These are phyloP conservation scores for Xanthoparmelia taractica DNA, from an alignment of 495 filamentous ascomycete genomes.

Conservation along the genomic window DNA sequence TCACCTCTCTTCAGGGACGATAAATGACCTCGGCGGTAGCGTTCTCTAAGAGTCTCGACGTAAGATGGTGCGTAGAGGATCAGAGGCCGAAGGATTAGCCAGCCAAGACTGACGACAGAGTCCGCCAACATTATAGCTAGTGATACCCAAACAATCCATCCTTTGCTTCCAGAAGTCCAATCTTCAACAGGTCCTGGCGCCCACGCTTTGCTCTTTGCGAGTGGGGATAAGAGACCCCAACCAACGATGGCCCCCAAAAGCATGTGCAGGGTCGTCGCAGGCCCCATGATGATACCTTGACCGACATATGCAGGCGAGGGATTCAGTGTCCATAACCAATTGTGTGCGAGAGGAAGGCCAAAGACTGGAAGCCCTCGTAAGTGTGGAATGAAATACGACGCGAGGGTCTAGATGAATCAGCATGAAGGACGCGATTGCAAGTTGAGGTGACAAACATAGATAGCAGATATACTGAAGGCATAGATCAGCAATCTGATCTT, in stretches of 20 bases:
- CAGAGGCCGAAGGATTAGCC: conserved; percentile 61
- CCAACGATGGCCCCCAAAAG: conserved; percentile 82
- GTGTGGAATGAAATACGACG: conserved; percentile 84
- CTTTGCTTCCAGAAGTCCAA: conserved; percentile 88
- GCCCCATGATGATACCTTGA: conserved; percentile 71
- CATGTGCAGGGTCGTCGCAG: conserved; percentile 92
- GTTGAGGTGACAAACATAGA: conserved; percentile 38
- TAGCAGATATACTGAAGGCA: conserved; percentile 50
- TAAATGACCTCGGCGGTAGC: conserved; percentile 25
- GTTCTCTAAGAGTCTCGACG: conserved; percentile 26
- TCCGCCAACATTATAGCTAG: conserved; percentile 96
- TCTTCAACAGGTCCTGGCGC: conserved; percentile 77
- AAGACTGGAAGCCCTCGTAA: conserved; percentile 80
- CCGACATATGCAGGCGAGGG: conserved; percentile 92
- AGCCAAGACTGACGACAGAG: conserved; percentile 77
- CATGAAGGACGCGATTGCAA: neutral
- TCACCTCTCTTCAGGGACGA: conserved; percentile 15
- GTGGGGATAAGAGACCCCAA: conserved; percentile 83
- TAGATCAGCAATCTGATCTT: conserved; percentile 53
- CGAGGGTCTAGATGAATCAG: conserved; percentile 54
- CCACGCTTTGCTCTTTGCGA: conserved; percentile 81
- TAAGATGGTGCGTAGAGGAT: conserved; percentile 37
- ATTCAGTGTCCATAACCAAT: conserved; percentile 95
- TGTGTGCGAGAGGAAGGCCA: conserved; percentile 60
- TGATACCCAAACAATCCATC: conserved; percentile 96